phyloP scores from a whole-genome alignment of 1,284 basidiomycete species.

The Ganoderma multipileum region DNA sequence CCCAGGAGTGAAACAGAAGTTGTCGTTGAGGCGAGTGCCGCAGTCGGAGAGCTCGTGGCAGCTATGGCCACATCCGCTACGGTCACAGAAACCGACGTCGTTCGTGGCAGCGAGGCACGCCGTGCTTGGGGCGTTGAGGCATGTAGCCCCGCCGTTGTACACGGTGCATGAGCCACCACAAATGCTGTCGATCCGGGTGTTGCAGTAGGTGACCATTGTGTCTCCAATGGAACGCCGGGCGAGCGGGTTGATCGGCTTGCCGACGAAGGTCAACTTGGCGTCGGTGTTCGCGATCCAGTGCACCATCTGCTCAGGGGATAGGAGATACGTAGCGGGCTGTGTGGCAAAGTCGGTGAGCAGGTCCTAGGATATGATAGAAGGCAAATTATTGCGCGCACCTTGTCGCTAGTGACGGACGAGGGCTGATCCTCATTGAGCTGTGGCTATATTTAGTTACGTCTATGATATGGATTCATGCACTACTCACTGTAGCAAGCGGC shows the following conservation, averaged over 20 bases:
- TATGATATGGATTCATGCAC: too few species aligned
- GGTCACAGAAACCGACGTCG: constrained; percentile 15
- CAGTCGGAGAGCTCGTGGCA: constrained; percentile 13
- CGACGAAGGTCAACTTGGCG: constrained; percentile 16
- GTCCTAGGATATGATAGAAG: too few species aligned
- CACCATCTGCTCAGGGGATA: constrained; percentile 3
- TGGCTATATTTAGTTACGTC: too few species aligned
- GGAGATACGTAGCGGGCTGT: neutral
- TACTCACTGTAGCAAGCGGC: too few species aligned
- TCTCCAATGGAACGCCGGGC: neutral
- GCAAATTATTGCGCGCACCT: too few species aligned
- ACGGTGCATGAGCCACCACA: constrained; percentile 6
- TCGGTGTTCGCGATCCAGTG: constrained; percentile 16
- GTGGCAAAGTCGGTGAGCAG: too few species aligned
- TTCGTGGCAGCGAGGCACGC: neutral
- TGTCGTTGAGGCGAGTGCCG: constrained; percentile 12
- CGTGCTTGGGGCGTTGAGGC: constrained; percentile 4
- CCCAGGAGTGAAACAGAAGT: constrained; percentile 13
- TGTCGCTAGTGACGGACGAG: too few species aligned
- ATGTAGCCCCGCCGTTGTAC: neutral
- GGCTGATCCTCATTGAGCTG: too few species aligned
- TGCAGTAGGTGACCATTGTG: constrained; percentile 13
- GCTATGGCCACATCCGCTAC: neutral
- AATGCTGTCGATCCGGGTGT: neutral
- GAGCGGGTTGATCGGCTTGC: constrained; percentile 8